Evolutionary conservation across 345 rosid species (phyloP), one percentile per base, ranked within the genome.

Genomic region (Ailanthus altissimus): DNA sequence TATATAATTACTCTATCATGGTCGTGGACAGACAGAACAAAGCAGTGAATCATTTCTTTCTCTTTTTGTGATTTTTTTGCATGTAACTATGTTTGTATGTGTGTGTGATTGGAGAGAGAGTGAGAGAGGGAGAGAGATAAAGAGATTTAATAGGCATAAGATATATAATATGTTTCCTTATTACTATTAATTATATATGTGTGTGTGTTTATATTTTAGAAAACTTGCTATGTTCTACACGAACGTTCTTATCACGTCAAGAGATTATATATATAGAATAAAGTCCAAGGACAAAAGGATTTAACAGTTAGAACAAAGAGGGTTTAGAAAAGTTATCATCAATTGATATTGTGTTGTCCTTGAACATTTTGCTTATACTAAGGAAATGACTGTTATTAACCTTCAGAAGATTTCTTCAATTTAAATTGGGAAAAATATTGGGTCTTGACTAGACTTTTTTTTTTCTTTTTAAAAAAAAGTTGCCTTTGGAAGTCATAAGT

Each of bases 1-100:
- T 43, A 76, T 80, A 88, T 83, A 78, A 91, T 89, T 89, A 86
- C 78, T 57, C 85, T 86, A 88, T 88, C 87, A 88, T 90, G 61
- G 69, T 77, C 70, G 43, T 76, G 56, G 83, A 75, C 85, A 77
- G 81, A 83, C 79, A 79, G 73, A 81, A 82, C 80, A 72, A 75
- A 76, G 32, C 67, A 40, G 38, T 18, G 49, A 80, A 82, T 73
- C 77, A 77, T 70, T 66, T 77, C 70, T 70, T 28, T 72, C 70
- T 83, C 85, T 78, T 80, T 84, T 85, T 88, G 83, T 81, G 84
- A 76, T 77, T 72, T 85, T n/a, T 74, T 85, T 82, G 85, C 87
- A 82, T 85, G 86, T 65, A 74, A 76, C 67, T 74, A 40, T 78
- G 79, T 84, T 66, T 73, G 67, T 77, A 71, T 75, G n/a, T 61